Evolutionary conservation across 2,329 filamentous ascomycete genomes (phyloP), one percentile per base, ranked within the genome.

Genomic region (Metarhizium album): DNA sequence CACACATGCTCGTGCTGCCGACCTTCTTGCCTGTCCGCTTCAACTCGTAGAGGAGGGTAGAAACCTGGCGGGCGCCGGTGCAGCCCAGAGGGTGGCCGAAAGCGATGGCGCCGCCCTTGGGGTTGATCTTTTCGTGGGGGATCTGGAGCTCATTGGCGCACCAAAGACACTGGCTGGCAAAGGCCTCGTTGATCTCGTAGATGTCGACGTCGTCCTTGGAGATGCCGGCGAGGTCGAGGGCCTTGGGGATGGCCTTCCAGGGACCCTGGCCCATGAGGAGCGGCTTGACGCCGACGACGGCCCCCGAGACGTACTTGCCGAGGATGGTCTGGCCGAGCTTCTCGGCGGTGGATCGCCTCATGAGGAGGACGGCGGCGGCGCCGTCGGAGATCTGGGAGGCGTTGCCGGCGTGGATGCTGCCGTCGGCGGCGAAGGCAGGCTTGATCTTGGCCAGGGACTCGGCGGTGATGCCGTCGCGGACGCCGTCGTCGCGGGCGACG

Each of bases 111-210:
- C 91, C 91, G 58, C 91, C 93, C 79, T 96, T 95, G 61, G 91
- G 91, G 74, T 97, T 97, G 65, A 98, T 83, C 80, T 96, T 97
- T 58, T 87, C 84, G 54, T 76, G 65, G 49, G 89, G 86, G 27
- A 98, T 72, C 43, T 84, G 85, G 22, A 98, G 80, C 75, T 96
- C 84, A 62, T 93, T 87, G 56, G 87, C 82, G 69, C 90, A 96
- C 86, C 87, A 97, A 58, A 97, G 70, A 70, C 89, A 95, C 78
- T 97, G 91, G 56, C 82, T 87, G 31, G 93, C 93, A 68, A 98
- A 98, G 1, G 93, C 93, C 79, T 98, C 93, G 75, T 98, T 98
- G 78, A 98, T 96, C 80, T 98, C 93, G 64, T 81, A 97, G 64
- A 97, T 91, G 67, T 97, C 93, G 29, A 98, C 89, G 59, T 97